Conservation (phyloP, 2,329 filamentous ascomycete genomes). For the Ceratocystis huliohia region DNA sequence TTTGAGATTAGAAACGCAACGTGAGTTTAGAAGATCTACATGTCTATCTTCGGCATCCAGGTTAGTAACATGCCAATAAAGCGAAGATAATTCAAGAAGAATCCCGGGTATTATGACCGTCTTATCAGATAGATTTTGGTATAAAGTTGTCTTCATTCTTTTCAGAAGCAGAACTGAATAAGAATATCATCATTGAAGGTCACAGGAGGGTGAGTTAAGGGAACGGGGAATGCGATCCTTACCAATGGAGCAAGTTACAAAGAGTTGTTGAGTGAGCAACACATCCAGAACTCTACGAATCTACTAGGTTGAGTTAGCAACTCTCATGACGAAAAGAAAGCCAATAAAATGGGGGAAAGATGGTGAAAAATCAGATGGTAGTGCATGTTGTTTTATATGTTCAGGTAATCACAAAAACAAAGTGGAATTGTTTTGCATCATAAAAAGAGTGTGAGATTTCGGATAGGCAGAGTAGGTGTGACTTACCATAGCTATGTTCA, state of each 20-base stretch:
- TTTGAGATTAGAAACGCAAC: not conserved
- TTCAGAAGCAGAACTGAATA: constrained; percentile 68
- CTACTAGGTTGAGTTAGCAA: not conserved
- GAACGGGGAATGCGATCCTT: not conserved
- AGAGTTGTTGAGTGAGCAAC: not conserved
- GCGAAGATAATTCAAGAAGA: not conserved
- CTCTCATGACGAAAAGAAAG: not conserved
- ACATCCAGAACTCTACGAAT: not conserved
- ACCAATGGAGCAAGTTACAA: not conserved
- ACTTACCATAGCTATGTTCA: constrained; percentile 6
- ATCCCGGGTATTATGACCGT: not conserved
- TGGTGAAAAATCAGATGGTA: constrained; percentile 51
- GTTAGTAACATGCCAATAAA: not conserved
- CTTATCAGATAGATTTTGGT: constrained; percentile 34
- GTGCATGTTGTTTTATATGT: constrained; percentile 51
- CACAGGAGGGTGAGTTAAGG: not conserved
- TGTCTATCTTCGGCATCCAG: not conserved
- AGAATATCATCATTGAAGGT: constrained; percentile 49
- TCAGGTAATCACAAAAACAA: constrained; percentile 27
- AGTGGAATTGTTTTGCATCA: constrained; percentile 21
- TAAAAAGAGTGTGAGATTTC: not conserved
- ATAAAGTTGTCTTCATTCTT: constrained; percentile 46
- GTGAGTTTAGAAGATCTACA: too few relatives aligned
- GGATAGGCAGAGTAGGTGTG: too few relatives aligned
- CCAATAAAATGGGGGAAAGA: not conserved